Conservation (phyloP, 2,329 filamentous ascomycete genomes). For the Fusarium proliferatum region DNA sequence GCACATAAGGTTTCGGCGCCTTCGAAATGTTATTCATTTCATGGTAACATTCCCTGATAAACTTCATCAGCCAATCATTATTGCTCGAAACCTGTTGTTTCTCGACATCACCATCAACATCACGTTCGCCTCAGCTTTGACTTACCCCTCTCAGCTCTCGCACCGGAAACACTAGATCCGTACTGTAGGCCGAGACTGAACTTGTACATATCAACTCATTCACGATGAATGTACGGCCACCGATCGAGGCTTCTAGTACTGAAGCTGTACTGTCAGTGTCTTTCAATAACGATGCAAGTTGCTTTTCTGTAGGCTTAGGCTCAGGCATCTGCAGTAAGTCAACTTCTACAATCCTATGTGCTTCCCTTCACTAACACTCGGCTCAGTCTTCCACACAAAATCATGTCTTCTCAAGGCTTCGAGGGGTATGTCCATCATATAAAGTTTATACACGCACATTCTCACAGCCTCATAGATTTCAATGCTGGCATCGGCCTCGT, state of each 20-base stretch:
- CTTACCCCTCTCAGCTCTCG: constrained; percentile 32
- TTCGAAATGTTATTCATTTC: constrained; percentile 25
- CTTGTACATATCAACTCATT: constrained; percentile 20
- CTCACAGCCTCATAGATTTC: constrained; percentile 66
- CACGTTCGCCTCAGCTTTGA: background rate
- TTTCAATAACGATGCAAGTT: constrained; percentile 87
- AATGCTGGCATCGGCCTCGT: constrained; percentile 84
- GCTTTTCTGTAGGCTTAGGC: constrained; percentile 88
- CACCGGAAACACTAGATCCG: background rate
- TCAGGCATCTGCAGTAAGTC: constrained; percentile 83
- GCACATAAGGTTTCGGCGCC: constrained; percentile 3
- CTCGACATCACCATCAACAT: background rate
- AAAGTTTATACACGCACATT: background rate
- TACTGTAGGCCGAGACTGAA: constrained; percentile 5
- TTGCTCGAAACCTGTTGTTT: background rate
- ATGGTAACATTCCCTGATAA: constrained; percentile 13
- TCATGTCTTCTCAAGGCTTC: constrained; percentile 74
- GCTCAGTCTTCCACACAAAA: constrained; percentile 76
- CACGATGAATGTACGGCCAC: constrained; percentile 87
- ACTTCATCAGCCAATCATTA: background rate
- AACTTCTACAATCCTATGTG: background rate
- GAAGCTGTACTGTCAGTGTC: constrained; percentile 83
- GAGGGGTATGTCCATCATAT: constrained; percentile 51
- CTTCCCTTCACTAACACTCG: constrained; percentile 24
- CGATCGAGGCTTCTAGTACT: constrained; percentile 80